phyloP scores from a whole-genome alignment of 2,329 filamentous ascomycete species.

The Xylariaceae sp. region DNA sequence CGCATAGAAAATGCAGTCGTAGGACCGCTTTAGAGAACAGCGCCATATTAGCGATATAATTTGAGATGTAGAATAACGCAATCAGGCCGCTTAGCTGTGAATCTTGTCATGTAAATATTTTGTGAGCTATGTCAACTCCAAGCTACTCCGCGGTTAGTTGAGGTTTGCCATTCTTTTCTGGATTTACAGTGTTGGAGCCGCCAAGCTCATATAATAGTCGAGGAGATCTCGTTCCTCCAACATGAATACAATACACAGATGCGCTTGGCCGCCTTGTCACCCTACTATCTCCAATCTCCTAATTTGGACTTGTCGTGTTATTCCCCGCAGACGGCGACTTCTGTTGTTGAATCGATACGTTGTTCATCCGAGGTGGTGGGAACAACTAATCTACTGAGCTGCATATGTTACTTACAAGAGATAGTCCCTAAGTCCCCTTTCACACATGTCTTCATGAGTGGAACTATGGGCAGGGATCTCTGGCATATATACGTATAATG shows the following conservation, averaged over 20 bases:
- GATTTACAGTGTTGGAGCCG: background rate
- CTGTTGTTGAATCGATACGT: background rate
- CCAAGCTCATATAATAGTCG: conserved; percentile 8
- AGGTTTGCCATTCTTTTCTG: background rate
- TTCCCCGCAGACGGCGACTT: conserved; percentile 11
- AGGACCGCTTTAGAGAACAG: conserved; percentile 45
- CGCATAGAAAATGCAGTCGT: conserved; percentile 55
- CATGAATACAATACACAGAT: background rate
- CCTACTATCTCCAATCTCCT: background rate
- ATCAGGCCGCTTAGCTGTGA: background rate
- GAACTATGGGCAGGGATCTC: conserved; percentile 1
- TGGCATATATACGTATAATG: background rate
- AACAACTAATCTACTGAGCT: background rate
- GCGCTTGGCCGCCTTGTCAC: background rate
- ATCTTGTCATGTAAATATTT: background rate
- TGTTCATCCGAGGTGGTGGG: background rate
- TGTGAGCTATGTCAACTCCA: background rate
- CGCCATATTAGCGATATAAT: conserved; percentile 26
- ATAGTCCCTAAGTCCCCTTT: background rate
- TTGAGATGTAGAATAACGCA: background rate
- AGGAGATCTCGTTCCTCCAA: background rate
- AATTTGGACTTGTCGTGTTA: background rate
- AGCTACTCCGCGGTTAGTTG: background rate
- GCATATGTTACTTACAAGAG: background rate
- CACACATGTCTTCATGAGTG: background rate